Percentiles rank a stretch among this genome's conserved stretches.
phyloP scores from a whole-genome alignment of 2,329 filamentous ascomycete species.

The Didymellaceae sp. region DNA sequence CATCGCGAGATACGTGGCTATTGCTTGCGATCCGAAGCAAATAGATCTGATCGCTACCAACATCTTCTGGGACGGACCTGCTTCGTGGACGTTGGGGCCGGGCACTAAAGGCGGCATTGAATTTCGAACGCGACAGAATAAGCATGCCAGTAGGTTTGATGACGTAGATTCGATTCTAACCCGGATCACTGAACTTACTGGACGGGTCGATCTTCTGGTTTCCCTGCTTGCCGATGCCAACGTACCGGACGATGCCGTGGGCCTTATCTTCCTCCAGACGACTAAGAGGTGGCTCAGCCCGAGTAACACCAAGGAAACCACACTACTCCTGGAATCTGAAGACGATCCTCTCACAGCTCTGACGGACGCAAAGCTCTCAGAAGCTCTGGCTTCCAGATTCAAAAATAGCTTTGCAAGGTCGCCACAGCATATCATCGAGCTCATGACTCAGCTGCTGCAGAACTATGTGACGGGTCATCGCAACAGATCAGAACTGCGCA shows the following conservation, averaged over 20 bases:
- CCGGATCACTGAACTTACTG: constrained; percentile 39
- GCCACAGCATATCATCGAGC: constrained; percentile 68
- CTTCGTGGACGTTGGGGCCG: constrained; percentile 62
- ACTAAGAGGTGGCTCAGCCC: constrained; percentile 64
- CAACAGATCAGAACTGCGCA: constrained; percentile 50
- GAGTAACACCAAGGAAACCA: constrained; percentile 12
- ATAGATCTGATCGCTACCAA: constrained; percentile 60
- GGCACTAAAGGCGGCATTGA: constrained; percentile 59
- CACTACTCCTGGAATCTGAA: constrained; percentile 38
- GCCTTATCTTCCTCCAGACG: constrained; percentile 66
- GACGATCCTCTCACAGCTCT: constrained; percentile 58
- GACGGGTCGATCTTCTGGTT: constrained; percentile 32
- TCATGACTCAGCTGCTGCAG: constrained; percentile 67
- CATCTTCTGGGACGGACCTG: constrained; percentile 62
- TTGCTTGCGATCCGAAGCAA: constrained; percentile 61
- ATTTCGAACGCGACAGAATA: constrained; percentile 62
- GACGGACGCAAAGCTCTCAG: constrained; percentile 66
- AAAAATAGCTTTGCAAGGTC: constrained; percentile 69
- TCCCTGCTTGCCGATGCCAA: constrained; percentile 55
- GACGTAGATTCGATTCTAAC: constrained; percentile 71
- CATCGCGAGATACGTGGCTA: constrained; percentile 58
- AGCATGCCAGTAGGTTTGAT: constrained; percentile 74
- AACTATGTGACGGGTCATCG: constrained; percentile 51
- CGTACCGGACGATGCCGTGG: constrained; percentile 62
- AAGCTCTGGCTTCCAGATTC: constrained; percentile 68